Conservation (phyloP, 768 basidiomycete genomes). For the Pleurotus djamor region DNA sequence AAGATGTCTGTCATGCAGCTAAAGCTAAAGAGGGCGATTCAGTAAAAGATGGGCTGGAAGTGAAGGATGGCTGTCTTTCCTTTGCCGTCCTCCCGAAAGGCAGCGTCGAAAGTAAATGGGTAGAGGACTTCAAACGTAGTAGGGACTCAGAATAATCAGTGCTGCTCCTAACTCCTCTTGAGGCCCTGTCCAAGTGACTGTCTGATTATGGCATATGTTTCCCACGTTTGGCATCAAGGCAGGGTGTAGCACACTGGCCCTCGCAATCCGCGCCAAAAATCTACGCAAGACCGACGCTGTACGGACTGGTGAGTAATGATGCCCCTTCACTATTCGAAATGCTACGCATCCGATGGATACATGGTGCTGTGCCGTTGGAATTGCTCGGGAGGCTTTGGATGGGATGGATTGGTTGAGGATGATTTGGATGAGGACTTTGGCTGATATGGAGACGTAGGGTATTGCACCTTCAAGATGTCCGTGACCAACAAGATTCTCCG, state of each 20-base stretch:
- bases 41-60: slow-evolving; percentile 73
- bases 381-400: slow-evolving; percentile 44
- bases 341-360: not conserved
- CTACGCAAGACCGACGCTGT: slow-evolving; percentile 2
- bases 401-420: slow-evolving; percentile 33
- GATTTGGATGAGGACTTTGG: slow-evolving; percentile 47
- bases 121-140: slow-evolving; percentile 77
- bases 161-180: not conserved
- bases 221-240: slow-evolving; percentile 1
- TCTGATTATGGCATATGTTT: not conserved
- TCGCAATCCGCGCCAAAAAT: slow-evolving; percentile 5
- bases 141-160: slow-evolving; percentile 23
- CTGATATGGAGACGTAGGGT: slow-evolving; percentile 2
- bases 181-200: not conserved
- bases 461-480: slow-evolving; percentile 60
- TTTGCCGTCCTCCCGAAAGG: slow-evolving; percentile 82
- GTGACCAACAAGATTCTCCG: slow-evolving; percentile 85
- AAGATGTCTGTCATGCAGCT: slow-evolving; percentile 69
- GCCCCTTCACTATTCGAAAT: not conserved
- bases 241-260: not conserved
- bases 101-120: slow-evolving; percentile 77
- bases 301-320: slow-evolving; percentile 6
- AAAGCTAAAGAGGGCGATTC: slow-evolving; percentile 53
- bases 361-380: slow-evolving; percentile 8
- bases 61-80: slow-evolving; percentile 79